Evolutionary conservation across 495 filamentous ascomycete species (phyloP).

Genomic region (Trichoderma virens): DNA sequence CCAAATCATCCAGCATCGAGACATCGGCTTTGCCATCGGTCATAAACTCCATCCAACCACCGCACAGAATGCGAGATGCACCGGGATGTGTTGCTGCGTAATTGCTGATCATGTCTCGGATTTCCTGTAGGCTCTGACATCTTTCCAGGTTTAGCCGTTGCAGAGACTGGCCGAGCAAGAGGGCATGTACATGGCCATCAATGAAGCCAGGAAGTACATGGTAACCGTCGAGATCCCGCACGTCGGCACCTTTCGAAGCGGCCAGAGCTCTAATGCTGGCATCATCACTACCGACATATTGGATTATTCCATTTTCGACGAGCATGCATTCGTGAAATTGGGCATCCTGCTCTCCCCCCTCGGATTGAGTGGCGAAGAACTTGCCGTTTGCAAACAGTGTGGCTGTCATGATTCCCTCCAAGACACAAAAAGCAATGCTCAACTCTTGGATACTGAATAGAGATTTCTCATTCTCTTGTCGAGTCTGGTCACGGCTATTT

Average conservation of each 20-base stretch:
- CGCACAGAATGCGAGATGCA: constrained; percentile 44
- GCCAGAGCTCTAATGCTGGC: constrained; percentile 27
- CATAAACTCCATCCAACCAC: constrained; percentile 55
- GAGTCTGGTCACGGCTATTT: not conserved
- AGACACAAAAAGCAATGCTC: not conserved
- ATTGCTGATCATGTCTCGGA: constrained; percentile 40
- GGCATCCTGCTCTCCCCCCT: constrained; percentile 15
- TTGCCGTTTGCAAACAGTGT: constrained; percentile 26
- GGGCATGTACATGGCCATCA: constrained; percentile 47
- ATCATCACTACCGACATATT: constrained; percentile 34
- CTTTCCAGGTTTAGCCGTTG: constrained; percentile 46
- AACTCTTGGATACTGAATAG: too few species aligned
- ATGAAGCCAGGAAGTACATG: constrained; percentile 43
- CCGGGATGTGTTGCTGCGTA: constrained; percentile 45
- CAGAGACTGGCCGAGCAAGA: constrained; percentile 52
- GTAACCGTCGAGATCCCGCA: constrained; percentile 25
- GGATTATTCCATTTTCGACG: constrained; percentile 27
- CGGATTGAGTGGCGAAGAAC: constrained; percentile 15
- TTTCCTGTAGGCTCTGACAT: constrained; percentile 48
- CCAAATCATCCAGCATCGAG: constrained; percentile 47
- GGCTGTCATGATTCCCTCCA: not conserved
- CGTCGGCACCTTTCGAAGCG: constrained; percentile 20
- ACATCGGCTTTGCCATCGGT: constrained; percentile 44
- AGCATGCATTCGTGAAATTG: constrained; percentile 34
- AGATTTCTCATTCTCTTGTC: not conserved